Conservation (phyloP, 306 rosid species). For the Vigna unguiculata region DNA sequence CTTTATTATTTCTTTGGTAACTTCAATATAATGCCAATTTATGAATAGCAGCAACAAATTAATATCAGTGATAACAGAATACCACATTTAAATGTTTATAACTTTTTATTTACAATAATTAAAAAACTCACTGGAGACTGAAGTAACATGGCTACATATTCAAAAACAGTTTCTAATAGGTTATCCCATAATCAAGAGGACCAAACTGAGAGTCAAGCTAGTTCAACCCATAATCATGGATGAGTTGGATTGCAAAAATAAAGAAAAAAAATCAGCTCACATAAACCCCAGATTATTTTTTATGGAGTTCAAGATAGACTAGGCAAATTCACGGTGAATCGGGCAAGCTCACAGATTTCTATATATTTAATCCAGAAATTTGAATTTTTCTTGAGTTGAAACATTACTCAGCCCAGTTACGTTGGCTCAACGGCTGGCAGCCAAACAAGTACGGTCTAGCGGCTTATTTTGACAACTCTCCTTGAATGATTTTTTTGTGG, state of each 20-base stretch:
- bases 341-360: background rate
- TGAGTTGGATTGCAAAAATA: background rate
- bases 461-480: background rate
- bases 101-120: background rate
- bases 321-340: background rate
- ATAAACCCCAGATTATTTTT: background rate
- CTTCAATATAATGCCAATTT: slow-evolving; percentile 19
- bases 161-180: slow-evolving; percentile 13
- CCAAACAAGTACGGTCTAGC: background rate
- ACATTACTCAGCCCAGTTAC: background rate
- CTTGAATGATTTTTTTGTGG: background rate
- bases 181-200: slow-evolving; percentile 21
- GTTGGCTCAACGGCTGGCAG: background rate
- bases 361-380: background rate
- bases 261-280: background rate
- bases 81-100: slow-evolving; percentile 8
- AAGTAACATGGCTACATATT: slow-evolving; percentile 8
- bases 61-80: slow-evolving; percentile 6
- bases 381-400: background rate
- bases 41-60: slow-evolving; percentile 30
- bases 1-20: slow-evolving; percentile 28
- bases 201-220: background rate
- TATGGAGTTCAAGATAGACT: background rate
- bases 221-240: background rate
- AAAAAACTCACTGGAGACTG: background rate